phyloP scores from a whole-genome alignment of 2,329 filamentous ascomycete genomes.

The Cercospora beticola region DNA sequence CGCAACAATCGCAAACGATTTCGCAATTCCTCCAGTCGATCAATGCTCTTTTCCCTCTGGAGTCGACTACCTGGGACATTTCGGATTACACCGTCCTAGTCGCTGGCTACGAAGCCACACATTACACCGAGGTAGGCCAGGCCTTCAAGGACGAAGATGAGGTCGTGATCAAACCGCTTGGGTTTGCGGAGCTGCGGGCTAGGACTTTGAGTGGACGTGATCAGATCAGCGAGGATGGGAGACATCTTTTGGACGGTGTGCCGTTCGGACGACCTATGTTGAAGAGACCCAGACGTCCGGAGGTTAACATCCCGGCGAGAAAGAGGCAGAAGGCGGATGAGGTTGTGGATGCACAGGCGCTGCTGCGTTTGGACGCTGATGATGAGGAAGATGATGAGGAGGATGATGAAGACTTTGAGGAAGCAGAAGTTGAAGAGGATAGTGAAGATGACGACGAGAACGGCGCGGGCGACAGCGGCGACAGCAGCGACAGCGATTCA shows the following conservation, averaged over 20 bases:
- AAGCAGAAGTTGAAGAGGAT: conserved; percentile 22
- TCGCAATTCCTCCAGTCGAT: conserved; percentile 74
- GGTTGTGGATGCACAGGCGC: conserved; percentile 45
- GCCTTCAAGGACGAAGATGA: conserved; percentile 81
- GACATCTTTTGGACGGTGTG: conserved; percentile 79
- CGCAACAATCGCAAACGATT: conserved; percentile 55
- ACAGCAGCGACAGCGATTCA: conserved; percentile 3
- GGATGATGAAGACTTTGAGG: conserved; percentile 25
- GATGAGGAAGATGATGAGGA: conserved; percentile 30
- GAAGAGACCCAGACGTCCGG: conserved; percentile 45
- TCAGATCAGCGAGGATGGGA: conserved; percentile 77
- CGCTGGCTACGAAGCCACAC: conserved; percentile 76
- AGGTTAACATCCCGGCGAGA: conserved; percentile 39
- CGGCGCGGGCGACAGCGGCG: conserved; percentile 1
- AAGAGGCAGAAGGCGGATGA: conserved; percentile 36
- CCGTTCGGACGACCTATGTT: conserved; percentile 76
- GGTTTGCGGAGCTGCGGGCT: conserved; percentile 70
- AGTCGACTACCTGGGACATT: conserved; percentile 77
- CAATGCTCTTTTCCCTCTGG: conserved; percentile 77
- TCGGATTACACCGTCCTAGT: conserved; percentile 89
- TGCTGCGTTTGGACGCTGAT: conserved; percentile 40
- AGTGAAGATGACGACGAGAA: conserved; percentile 26
- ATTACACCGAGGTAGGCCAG: conserved; percentile 71
- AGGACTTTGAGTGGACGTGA: conserved; percentile 72
- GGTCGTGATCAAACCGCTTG: conserved; percentile 75